These are phyloP conservation scores for Coprinopsis sp. DNA, from an alignment of 768 basidiomycete species.

Conservation along the genomic window DNA sequence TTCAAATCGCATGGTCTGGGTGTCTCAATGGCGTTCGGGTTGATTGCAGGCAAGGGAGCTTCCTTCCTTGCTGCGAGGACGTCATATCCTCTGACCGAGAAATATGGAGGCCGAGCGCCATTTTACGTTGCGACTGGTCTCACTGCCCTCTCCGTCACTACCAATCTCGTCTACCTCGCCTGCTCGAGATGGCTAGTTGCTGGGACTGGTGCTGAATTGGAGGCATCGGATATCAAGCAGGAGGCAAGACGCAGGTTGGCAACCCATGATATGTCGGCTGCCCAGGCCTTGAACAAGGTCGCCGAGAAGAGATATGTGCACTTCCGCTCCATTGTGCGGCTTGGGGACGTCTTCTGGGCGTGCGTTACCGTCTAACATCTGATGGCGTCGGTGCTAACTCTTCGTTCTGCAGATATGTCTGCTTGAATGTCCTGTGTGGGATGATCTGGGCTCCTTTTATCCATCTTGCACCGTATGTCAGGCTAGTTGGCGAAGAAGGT, in stretches of 20 bases:
- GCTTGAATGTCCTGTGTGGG: conserved; percentile 71
- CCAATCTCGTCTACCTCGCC: conserved; percentile 65
- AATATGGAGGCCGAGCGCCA: conserved; percentile 64
- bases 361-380: conserved; percentile 29
- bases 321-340: conserved; percentile 52
- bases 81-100: conserved; percentile 69
- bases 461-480: conserved; percentile 64
- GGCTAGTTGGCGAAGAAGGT: too few relatives aligned
- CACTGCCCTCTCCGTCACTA: conserved; percentile 57
- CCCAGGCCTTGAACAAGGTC: conserved; percentile 58
- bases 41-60: conserved; percentile 74
- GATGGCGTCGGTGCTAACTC: neutral
- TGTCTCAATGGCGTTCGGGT: conserved; percentile 75
- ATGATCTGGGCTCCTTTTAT: conserved; percentile 75
- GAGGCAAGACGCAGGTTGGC: conserved; percentile 46
- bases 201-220: conserved; percentile 57
- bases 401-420: conserved; percentile 52
- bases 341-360: conserved; percentile 80
- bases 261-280: conserved; percentile 46
- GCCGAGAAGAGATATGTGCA: conserved; percentile 62
- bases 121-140: conserved; percentile 67
- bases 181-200: conserved; percentile 61
- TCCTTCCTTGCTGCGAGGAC: conserved; percentile 74
- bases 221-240: conserved; percentile 54
- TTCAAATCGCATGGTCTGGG: conserved; percentile 75